phyloP scores from a whole-genome alignment of 2,329 filamentous ascomycete genomes.

The Ceratocystis alfenasii region DNA sequence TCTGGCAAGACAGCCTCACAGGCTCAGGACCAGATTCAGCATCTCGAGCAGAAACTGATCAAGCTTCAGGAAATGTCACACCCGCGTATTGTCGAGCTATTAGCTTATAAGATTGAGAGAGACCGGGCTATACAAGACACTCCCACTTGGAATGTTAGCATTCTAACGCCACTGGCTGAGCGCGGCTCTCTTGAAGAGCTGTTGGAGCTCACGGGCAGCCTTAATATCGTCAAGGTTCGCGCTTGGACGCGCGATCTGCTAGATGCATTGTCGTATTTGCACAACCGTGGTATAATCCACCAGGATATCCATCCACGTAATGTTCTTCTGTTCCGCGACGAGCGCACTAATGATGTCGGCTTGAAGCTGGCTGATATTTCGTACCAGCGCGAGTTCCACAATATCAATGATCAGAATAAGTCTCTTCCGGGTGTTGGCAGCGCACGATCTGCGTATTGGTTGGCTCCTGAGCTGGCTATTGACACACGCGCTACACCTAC shows the following conservation, averaged over 20 bases:
- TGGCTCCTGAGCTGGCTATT: constrained; percentile 61
- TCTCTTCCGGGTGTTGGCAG: constrained; percentile 43
- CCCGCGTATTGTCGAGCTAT: constrained; percentile 61
- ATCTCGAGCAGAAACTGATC: constrained; percentile 67
- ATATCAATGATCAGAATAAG: constrained; percentile 43
- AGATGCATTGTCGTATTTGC: constrained; percentile 76
- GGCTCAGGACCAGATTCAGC: constrained; percentile 64
- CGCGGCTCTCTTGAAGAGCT: constrained; percentile 75
- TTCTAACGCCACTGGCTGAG: constrained; percentile 65
- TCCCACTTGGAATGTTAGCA: constrained; percentile 56
- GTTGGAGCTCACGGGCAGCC: constrained; percentile 62
- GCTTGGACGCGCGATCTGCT: constrained; percentile 88
- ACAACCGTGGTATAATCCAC: constrained; percentile 73
- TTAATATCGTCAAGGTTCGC: constrained; percentile 64
- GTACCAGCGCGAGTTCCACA: constrained; percentile 57
- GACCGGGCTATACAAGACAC: constrained; percentile 32
- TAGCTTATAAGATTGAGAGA: constrained; percentile 70
- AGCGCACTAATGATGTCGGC: constrained; percentile 53
- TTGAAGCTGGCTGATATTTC: constrained; percentile 65
- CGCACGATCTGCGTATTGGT: constrained; percentile 69
- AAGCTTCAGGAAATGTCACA: constrained; percentile 57
- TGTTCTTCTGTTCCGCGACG: constrained; percentile 58
- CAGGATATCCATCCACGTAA: constrained; percentile 71
- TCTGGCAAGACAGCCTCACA: constrained; percentile 46
- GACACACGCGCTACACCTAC: constrained; percentile 51